phyloP scores from a whole-genome alignment of 768 basidiomycete species.

The Coprinopsis marcescibilis region DNA sequence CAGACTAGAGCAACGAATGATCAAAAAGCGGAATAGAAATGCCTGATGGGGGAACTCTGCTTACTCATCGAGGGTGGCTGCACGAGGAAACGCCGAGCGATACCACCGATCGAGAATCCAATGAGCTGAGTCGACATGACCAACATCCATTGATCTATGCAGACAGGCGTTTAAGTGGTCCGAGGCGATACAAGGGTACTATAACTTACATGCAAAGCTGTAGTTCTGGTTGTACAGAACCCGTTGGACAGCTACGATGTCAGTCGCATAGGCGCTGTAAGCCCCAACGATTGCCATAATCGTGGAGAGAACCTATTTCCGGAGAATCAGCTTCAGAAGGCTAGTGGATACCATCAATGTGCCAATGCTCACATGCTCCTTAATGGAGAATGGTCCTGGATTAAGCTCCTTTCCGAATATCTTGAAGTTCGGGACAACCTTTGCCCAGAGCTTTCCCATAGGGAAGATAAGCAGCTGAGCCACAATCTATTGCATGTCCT shows the following conservation, averaged over 20 bases:
- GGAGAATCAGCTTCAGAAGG: background rate
- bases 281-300: constrained; percentile 40
- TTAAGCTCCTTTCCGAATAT: constrained; percentile 51
- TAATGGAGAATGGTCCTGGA: constrained; percentile 69
- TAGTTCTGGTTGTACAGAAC: constrained; percentile 66
- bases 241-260: constrained; percentile 70
- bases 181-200: background rate
- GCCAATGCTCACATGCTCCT: constrained; percentile 55
- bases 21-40: constrained; percentile 23
- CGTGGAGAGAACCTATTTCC: constrained; percentile 46
- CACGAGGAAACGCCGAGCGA: constrained; percentile 72
- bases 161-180: background rate
- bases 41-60: constrained; percentile 15
- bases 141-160: constrained; percentile 71
- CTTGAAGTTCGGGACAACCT: constrained; percentile 43
- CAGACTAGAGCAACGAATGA: constrained; percentile 48
- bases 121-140: constrained; percentile 74
- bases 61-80: constrained; percentile 65
- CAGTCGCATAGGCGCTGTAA: constrained; percentile 65
- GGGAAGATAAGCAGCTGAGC: constrained; percentile 69
- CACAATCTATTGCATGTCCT: constrained; percentile 38
- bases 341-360: constrained; percentile 2
- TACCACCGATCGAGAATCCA: constrained; percentile 74
- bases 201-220: constrained; percentile 46
- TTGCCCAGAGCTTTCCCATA: constrained; percentile 54